These are phyloP conservation scores for Vanrija humicola DNA, from an alignment of 1,284 basidiomycete genomes.

Conservation along the genomic window DNA sequence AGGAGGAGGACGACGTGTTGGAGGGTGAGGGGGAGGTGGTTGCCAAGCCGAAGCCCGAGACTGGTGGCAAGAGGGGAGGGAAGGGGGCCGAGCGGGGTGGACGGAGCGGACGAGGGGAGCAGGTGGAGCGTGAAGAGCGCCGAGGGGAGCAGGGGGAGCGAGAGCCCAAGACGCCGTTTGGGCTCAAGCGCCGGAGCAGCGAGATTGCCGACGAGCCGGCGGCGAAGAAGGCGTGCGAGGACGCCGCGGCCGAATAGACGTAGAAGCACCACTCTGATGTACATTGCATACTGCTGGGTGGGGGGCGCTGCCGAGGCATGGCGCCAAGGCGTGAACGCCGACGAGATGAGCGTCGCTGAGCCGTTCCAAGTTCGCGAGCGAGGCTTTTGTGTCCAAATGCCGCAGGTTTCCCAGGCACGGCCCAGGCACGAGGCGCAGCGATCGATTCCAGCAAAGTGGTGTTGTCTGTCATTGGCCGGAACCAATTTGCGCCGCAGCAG, in stretches of 20 bases:
- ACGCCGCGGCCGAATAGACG: no score
- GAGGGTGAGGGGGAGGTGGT: conserved; percentile 3
- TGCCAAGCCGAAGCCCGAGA: not conserved
- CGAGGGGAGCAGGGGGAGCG: not conserved
- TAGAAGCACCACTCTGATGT: not conserved
- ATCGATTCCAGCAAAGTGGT: not conserved
- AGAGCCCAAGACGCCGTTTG: not conserved
- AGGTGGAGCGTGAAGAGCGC: not conserved
- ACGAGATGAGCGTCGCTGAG: no score
- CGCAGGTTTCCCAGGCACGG: not conserved
- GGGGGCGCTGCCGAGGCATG: not conserved
- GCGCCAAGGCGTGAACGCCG: no score
- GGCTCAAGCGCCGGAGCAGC: not conserved
- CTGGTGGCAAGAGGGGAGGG: not conserved
- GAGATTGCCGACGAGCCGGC: conserved; percentile 2
- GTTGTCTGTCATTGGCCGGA: not conserved
- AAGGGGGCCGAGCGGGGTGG: not conserved
- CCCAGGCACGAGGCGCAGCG: not conserved
- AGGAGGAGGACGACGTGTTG: conserved; percentile 57
- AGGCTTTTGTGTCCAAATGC: not conserved
- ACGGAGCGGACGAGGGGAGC: not conserved
- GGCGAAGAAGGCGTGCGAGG: not conserved
- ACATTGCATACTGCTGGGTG: not conserved
- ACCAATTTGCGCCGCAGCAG: no score
- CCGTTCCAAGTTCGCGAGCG: no score